phyloP scores from a whole-genome alignment of 202 grass and related monocot genomes.

The Setaria italica region DNA sequence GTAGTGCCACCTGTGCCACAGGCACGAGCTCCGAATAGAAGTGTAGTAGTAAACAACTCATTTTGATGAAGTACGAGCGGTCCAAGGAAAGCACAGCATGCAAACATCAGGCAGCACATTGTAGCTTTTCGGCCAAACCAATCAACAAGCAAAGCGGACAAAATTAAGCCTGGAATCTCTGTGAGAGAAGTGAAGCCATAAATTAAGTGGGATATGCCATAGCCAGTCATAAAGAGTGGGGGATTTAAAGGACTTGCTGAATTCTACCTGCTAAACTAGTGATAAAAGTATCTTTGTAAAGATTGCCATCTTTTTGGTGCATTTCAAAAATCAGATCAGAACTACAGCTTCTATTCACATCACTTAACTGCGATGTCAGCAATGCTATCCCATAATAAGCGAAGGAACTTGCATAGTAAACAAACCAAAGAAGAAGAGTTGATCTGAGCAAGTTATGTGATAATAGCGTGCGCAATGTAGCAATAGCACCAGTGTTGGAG shows the following conservation, averaged over 20 bases:
- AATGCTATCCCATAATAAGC: conserved; percentile 87
- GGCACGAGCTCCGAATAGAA: conserved; percentile 81
- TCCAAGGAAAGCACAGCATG: conserved; percentile 69
- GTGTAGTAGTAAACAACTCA: conserved; percentile 62
- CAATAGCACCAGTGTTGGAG: conserved; percentile 45
- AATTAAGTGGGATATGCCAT: conserved; percentile 22
- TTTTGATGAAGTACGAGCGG: conserved; percentile 71
- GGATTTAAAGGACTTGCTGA: background rate
- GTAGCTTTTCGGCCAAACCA: conserved; percentile 77
- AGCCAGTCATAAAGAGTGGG: background rate
- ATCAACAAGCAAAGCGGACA: conserved; percentile 71
- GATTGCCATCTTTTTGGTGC: conserved; percentile 42
- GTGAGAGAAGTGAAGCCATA: background rate
- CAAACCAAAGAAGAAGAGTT: conserved; percentile 89
- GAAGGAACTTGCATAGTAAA: conserved; percentile 76
- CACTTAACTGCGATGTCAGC: conserved; percentile 68
- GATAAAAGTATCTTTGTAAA: conserved; percentile 84
- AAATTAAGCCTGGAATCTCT: conserved; percentile 79
- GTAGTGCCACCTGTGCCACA: conserved; percentile 65
- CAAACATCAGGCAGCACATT: conserved; percentile 70
- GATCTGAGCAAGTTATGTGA: conserved; percentile 66
- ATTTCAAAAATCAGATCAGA: conserved; percentile 33
- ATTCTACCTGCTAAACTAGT: conserved; percentile 81
- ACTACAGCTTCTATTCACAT: conserved; percentile 54
- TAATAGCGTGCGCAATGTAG: conserved; percentile 56